These are phyloP conservation scores for Pseudomassariella vexata DNA, from an alignment of 2,329 filamentous ascomycete species.

Conservation along the genomic window DNA sequence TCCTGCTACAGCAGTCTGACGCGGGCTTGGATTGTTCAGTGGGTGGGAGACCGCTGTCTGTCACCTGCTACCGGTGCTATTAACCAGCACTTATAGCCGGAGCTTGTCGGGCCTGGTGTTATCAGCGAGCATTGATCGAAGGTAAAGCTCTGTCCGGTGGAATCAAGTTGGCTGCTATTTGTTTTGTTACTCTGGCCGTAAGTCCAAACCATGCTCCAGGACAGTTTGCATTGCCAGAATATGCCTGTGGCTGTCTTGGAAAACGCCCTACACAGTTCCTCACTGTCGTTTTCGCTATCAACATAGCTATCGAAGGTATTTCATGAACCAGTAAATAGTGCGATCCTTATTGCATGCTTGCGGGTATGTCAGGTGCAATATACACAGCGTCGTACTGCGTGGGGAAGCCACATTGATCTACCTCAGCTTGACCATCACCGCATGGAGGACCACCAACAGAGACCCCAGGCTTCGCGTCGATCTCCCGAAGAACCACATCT, in stretches of 20 bases:
- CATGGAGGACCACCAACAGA: too few relatives aligned
- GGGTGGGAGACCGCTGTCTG: constrained; percentile 54
- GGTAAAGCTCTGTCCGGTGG: constrained; percentile 26
- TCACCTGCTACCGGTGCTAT: constrained; percentile 32
- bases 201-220: constrained; percentile 4
- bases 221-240: too few relatives aligned
- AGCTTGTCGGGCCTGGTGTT: constrained; percentile 22
- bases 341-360: too few relatives aligned
- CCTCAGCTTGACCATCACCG: too few relatives aligned
- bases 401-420: too few relatives aligned
- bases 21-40: constrained; percentile 49
- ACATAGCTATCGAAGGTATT: too few relatives aligned
- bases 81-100: constrained; percentile 28
- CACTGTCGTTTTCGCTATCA: background rate
- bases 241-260: too few relatives aligned
- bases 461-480: too few relatives aligned
- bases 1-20: constrained; percentile 41
- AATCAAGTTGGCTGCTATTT: constrained; percentile 18
- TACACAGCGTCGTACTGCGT: too few relatives aligned
- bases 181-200: constrained; percentile 9
- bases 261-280: background rate
- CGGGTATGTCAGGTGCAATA: too few relatives aligned
- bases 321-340: too few relatives aligned
- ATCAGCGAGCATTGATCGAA: constrained; percentile 22
- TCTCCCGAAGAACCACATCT: too few relatives aligned